Evolutionary conservation across 2,329 filamentous ascomycete genomes (phyloP).

Genomic region (Epichloe festucae): DNA sequence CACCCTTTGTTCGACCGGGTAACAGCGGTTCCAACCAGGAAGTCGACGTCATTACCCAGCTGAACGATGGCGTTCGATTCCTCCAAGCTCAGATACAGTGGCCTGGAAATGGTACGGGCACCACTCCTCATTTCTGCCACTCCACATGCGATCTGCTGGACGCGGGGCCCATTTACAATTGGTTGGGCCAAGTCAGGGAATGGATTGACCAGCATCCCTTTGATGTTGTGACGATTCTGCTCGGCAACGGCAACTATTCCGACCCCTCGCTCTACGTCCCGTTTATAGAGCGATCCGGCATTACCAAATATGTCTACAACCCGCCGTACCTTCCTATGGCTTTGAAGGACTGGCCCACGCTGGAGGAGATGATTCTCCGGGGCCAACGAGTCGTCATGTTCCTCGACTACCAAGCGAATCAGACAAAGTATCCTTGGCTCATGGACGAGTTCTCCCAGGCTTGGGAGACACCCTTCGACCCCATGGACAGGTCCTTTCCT

Average conservation of each 20-base stretch:
- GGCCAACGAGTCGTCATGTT: slow-evolving; percentile 66
- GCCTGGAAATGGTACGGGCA: slow-evolving; percentile 30
- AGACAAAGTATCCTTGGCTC: slow-evolving; percentile 67
- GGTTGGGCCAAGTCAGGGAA: slow-evolving; percentile 51
- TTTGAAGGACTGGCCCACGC: slow-evolving; percentile 68
- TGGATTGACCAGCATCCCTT: slow-evolving; percentile 72
- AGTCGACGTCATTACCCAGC: slow-evolving; percentile 52
- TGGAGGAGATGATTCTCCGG: slow-evolving; percentile 60
- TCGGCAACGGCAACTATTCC: slow-evolving; percentile 75
- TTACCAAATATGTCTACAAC: slow-evolving; percentile 60
- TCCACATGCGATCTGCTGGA: slow-evolving; percentile 72
- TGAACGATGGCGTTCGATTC: slow-evolving; percentile 63
- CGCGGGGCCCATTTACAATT: slow-evolving; percentile 62
- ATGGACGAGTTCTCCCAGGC: slow-evolving; percentile 79
- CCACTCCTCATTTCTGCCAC: slow-evolving; percentile 63
- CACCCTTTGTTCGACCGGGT: slow-evolving; percentile 57
- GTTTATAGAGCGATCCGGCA: slow-evolving; percentile 57
- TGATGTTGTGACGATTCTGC: slow-evolving; percentile 76
- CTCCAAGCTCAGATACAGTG: slow-evolving; percentile 52
- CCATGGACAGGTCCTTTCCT: slow-evolving; percentile 50
- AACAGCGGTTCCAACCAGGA: slow-evolving; percentile 68
- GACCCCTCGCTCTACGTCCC: slow-evolving; percentile 47
- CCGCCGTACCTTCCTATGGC: slow-evolving; percentile 60
- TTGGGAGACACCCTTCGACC: slow-evolving; percentile 90
- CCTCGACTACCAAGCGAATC: slow-evolving; percentile 75